A percentile compares a stretch with the other conserved stretches of the same genome.
Evolutionary conservation across 257 asterid species (phyloP).

Genomic region (Petrea volubilis): DNA sequence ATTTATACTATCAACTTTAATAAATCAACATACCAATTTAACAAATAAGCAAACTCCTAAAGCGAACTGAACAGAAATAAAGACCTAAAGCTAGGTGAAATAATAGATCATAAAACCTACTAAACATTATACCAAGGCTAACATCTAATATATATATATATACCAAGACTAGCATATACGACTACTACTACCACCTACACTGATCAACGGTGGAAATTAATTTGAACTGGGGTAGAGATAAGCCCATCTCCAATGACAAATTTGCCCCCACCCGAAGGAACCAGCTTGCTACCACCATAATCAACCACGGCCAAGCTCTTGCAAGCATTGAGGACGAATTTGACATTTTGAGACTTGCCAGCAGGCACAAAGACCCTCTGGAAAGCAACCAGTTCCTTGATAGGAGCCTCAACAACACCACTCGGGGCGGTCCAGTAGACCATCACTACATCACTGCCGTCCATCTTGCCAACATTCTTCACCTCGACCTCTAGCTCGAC

Average conservation of each 20-base stretch:
- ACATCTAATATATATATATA: no score
- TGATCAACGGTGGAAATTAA: slow-evolving; percentile 18
- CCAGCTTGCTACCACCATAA: slow-evolving; percentile 26
- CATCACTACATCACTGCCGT: slow-evolving; percentile 36
- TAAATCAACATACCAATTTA: no score
- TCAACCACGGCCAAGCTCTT: slow-evolving; percentile 36
- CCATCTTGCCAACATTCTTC: slow-evolving; percentile 25
- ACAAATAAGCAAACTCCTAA: no score
- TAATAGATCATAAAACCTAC: no score
- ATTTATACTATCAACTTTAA: no score
- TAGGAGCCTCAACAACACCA: slow-evolving; percentile 29
- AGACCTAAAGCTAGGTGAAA: no score
- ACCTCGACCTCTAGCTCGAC: slow-evolving; percentile 27
- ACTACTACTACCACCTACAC: not conserved
- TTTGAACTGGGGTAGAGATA: slow-evolving; percentile 13
- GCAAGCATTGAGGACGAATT: slow-evolving; percentile 36
- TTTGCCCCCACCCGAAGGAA: slow-evolving; percentile 37
- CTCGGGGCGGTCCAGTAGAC: slow-evolving; percentile 34
- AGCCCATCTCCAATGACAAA: slow-evolving; percentile 35
- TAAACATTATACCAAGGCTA: no score
- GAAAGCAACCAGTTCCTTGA: slow-evolving; percentile 38
- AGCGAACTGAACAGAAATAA: no score
- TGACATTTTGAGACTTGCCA: slow-evolving; percentile 20
- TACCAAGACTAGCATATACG: no score
- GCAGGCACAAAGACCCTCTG: slow-evolving; percentile 32